These are phyloP conservation scores for Colletotrichum tanaceti DNA, from an alignment of 2,329 filamentous ascomycete species.

Conservation along the genomic window DNA sequence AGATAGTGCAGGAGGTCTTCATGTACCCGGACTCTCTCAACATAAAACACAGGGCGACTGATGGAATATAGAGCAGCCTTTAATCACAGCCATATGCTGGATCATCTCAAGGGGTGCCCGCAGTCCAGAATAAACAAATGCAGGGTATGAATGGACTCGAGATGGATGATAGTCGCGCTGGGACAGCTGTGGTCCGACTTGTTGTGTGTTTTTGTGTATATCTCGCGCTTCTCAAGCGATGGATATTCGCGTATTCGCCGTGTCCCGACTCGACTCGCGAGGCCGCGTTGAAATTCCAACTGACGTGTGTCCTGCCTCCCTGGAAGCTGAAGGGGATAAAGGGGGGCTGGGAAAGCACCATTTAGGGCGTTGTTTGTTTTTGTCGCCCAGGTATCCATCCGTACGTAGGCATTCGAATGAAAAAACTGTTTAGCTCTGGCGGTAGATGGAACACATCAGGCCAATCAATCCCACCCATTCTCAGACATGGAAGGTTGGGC, in stretches of 20 bases:
- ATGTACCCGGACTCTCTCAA: too few relatives aligned
- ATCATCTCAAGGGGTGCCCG: neutral
- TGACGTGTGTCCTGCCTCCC: constrained; percentile 2
- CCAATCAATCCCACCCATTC: neutral
- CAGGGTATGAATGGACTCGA: constrained; percentile 1
- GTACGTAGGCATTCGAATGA: neutral
- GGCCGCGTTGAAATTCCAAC: constrained; percentile 5
- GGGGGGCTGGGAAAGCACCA: constrained; percentile 7
- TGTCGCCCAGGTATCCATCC: neutral
- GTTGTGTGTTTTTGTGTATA: neutral
- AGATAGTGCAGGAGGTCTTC: too few relatives aligned
- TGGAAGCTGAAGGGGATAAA: neutral
- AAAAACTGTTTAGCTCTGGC: neutral
- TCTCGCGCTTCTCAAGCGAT: neutral
- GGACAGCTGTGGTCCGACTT: neutral
- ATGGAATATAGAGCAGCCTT: too few relatives aligned
- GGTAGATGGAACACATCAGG: neutral
- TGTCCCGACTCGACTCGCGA: neutral
- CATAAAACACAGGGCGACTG: too few relatives aligned
- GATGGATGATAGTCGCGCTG: constrained; percentile 2
- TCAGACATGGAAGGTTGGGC: neutral
- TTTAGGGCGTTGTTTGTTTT: constrained; percentile 16
- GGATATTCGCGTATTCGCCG: neutral
- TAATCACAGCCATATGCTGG: too few relatives aligned
- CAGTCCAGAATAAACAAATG: neutral